These are phyloP conservation scores for Penicillium sp. DNA, from an alignment of 2,329 filamentous ascomycete species.

Conservation along the genomic window DNA sequence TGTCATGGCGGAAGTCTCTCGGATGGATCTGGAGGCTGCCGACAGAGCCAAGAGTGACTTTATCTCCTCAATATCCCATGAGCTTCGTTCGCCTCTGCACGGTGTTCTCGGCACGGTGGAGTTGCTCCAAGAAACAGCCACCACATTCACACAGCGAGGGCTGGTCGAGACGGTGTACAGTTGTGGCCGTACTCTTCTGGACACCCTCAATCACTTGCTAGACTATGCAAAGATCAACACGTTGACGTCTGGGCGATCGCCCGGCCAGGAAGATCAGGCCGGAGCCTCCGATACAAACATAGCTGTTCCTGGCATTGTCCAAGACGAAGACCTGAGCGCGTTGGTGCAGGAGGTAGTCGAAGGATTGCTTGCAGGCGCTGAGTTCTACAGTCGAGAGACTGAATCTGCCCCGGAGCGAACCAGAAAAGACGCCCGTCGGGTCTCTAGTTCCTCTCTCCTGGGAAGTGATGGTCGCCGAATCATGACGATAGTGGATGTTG, in stretches of 20 bases:
- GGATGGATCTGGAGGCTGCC: conserved; percentile 33
- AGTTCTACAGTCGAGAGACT: conserved; percentile 15
- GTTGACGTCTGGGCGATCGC: conserved; percentile 4
- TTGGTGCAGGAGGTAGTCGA: conserved; percentile 24
- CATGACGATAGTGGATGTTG: conserved; percentile 44
- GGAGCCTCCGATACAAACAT: neutral
- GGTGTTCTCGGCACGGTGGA: conserved; percentile 39
- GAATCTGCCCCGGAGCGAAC: neutral
- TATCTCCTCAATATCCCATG: conserved; percentile 39
- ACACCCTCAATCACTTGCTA: conserved; percentile 45
- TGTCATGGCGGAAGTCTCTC: conserved; percentile 38
- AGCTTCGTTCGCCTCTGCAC: conserved; percentile 40
- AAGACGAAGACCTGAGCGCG: conserved; percentile 14
- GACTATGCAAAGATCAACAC: conserved; percentile 36
- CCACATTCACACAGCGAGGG: conserved; percentile 31
- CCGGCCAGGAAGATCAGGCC: neutral
- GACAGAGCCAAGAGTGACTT: conserved; percentile 38
- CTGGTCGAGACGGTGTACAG: conserved; percentile 41
- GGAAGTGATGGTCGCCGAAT: conserved; percentile 10
- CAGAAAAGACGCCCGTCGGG: neutral
- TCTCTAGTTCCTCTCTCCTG: neutral
- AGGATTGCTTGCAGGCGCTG: conserved; percentile 21
- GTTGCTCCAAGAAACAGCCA: conserved; percentile 33
- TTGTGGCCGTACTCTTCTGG: conserved; percentile 46
- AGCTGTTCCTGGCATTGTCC: conserved; percentile 7